These are phyloP conservation scores for Picochlorum sp. DNA, from an alignment of 139 green algal species.

Conservation along the genomic window DNA sequence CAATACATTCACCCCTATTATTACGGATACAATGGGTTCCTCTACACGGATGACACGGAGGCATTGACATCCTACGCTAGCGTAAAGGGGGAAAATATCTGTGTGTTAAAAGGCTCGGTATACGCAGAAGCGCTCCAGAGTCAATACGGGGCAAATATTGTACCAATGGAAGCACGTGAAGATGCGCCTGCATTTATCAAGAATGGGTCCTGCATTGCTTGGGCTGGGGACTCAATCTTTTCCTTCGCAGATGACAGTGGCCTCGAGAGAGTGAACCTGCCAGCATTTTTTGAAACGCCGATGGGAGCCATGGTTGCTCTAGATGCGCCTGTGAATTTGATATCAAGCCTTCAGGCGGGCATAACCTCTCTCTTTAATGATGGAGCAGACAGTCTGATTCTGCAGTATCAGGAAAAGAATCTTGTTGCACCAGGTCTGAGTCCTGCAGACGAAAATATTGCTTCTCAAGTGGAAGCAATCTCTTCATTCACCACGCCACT, in stretches of 20 bases:
- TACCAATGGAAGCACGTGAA: background rate
- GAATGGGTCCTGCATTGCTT: background rate
- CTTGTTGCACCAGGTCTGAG: background rate
- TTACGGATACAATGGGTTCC: background rate
- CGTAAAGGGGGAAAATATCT: background rate
- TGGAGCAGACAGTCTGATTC: background rate
- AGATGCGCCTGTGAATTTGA: background rate
- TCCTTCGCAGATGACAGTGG: background rate
- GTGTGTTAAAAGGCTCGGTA: background rate
- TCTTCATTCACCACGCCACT: background rate
- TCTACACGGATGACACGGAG: background rate
- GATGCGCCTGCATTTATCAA: background rate
- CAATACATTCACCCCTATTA: conserved; percentile 1
- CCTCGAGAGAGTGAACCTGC: background rate
- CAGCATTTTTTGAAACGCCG: background rate
- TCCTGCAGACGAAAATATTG: background rate
- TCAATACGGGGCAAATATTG: background rate
- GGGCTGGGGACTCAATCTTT: background rate
- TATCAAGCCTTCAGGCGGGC: background rate
- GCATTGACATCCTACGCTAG: background rate
- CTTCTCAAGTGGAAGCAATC: background rate
- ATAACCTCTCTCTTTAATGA: background rate
- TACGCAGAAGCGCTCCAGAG: background rate
- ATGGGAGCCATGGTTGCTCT: background rate
- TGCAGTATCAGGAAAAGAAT: background rate